Base-by-base conservation (phyloP, 805 yeast genomes). In the Schizosaccharomyces octosporus region DNA sequence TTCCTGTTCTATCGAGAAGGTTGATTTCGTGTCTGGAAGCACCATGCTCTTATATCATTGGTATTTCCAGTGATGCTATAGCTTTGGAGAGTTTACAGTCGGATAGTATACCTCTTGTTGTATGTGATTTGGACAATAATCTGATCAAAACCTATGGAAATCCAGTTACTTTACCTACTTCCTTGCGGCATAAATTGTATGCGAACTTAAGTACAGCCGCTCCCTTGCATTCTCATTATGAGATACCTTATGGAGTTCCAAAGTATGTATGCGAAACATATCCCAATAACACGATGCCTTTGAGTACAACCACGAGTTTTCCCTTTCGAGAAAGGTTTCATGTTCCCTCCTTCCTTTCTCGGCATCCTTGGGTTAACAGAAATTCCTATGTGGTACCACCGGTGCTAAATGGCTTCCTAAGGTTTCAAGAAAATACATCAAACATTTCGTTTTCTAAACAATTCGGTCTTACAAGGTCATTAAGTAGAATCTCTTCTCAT, bases 11-110 rank as follows among this genome's bases (percentile, higher is more conserved):
- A 6, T 66, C 64, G 1, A 39, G 62, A 7, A 61, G 66, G n/a
- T 61, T 64, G 41, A 45, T 61, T 0, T 58, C 63, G 21, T 64
- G 66, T 48, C 63, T 64, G 11, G 66, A 64, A n/a, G 61, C 63
- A 45, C 66, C 66, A 19, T 65, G 64, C 13, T 64, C 66, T 5
- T 64, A 64, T 43, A 64, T 64, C n/a, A 64, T 64, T 17, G 66
- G 66, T 3, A 45, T 64, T 7, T 63, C 62, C 19, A 48, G 31
- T 6, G 19, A 21, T 29, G 21, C 19, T 51, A 63, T 5, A n/a
- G 60, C 7, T 31, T 45, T 4, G 60, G 55, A 9, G 59, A 55
- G 21, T 31, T 60, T 6, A 48, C 55, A 3, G 58, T 59, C 15
- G 62, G 63, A 6, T 63, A 64, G 17, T 64, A 62, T 13, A 63